Base-by-base conservation (phyloP, 106 monocot species). In the Allium cepa region DNA sequence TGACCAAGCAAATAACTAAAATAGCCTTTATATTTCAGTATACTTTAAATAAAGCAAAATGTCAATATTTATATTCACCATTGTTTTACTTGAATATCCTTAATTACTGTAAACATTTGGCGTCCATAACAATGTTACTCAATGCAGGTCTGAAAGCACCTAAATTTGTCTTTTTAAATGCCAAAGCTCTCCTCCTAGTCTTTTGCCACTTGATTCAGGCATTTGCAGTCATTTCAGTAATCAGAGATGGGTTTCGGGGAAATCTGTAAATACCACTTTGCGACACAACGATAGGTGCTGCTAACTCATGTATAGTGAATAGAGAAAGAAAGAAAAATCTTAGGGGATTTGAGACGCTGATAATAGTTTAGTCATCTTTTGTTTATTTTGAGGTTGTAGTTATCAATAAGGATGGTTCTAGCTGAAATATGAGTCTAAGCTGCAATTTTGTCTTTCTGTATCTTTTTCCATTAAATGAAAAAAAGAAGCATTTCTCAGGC, bases 221-320 rank as follows among this genome's bases (percentile, higher is more conserved):
- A 22, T 67, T 13, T 26, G 5, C 16, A 0, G 17, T 56, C 14
- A 36, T 36, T 36, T 36, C 36, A 36, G 36, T 36, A 36, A 36
- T 36, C 14, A 56, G 56, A 56, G 56, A 36, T 53, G 28, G 68
- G 9, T 56, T 7, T 68, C 68, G 55, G 28, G 50, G 11, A 51
- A 46, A 53, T 26, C 36, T 68, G 68, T 68, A 68, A 68, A 68
- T 68, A 68, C 55, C 10, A 56, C 22, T 56, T 22, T 28, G 68
- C 56, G 46, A 55, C 68, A 45, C n/a, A 46, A 28, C 45, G 49
- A 68, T 68, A 68, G 68, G 53, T 13, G 68, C 17, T 68, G 22
- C 68, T 68, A 56, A 53, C 36, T 68, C 49, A n/a, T 55, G 68
- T 68, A 56, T 56, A 68, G 28, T 8, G 11, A 68, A 8, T 8